A percentile compares a stretch with the other conserved stretches of the same genome.
These are phyloP conservation scores for Phaeomoniella chlamydospora DNA, from an alignment of 2,329 filamentous ascomycete genomes.

Conservation along the genomic window DNA sequence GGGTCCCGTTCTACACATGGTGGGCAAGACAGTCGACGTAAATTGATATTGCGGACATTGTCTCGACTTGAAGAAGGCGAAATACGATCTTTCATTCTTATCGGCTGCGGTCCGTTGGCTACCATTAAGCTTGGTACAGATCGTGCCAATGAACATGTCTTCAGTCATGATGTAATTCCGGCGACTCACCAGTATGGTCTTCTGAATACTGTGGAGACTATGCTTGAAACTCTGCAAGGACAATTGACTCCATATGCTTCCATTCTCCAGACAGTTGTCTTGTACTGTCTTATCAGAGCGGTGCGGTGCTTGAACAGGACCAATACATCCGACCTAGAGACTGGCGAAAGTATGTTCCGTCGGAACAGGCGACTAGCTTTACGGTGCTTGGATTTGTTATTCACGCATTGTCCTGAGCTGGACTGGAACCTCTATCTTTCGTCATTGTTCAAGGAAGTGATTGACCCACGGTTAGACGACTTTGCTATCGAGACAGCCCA, in stretches of 20 bases:
- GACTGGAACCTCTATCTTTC: slow-evolving; percentile 60
- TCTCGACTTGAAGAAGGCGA: slow-evolving; percentile 62
- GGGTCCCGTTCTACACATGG: slow-evolving; percentile 63
- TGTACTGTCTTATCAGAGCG: slow-evolving; percentile 67
- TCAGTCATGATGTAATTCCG: slow-evolving; percentile 46
- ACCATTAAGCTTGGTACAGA: slow-evolving; percentile 41
- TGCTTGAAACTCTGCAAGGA: slow-evolving; percentile 71
- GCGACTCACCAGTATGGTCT: slow-evolving; percentile 77
- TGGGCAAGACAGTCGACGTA: slow-evolving; percentile 66
- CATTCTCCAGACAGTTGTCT: slow-evolving; percentile 57
- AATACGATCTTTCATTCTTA: slow-evolving; percentile 66
- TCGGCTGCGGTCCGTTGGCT: slow-evolving; percentile 60
- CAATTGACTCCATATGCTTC: slow-evolving; percentile 54
- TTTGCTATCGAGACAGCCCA: slow-evolving; percentile 78
- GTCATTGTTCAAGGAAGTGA: slow-evolving; percentile 57
- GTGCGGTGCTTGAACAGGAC: slow-evolving; percentile 20
- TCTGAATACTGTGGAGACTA: slow-evolving; percentile 60
- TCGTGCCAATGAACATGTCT: slow-evolving; percentile 34
- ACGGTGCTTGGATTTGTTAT: slow-evolving; percentile 68
- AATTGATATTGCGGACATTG: slow-evolving; percentile 59
- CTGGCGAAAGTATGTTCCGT: slow-evolving; percentile 23
- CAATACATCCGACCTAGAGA: slow-evolving; percentile 5
- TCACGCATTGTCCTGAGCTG: slow-evolving; percentile 55
- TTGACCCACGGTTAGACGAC: slow-evolving; percentile 63
- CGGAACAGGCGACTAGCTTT: slow-evolving; percentile 48